A percentile compares a stretch with the other conserved stretches of the same genome.
These are phyloP conservation scores for Candida quercuum DNA, from an alignment of 805 yeast species.

Conservation along the genomic window DNA sequence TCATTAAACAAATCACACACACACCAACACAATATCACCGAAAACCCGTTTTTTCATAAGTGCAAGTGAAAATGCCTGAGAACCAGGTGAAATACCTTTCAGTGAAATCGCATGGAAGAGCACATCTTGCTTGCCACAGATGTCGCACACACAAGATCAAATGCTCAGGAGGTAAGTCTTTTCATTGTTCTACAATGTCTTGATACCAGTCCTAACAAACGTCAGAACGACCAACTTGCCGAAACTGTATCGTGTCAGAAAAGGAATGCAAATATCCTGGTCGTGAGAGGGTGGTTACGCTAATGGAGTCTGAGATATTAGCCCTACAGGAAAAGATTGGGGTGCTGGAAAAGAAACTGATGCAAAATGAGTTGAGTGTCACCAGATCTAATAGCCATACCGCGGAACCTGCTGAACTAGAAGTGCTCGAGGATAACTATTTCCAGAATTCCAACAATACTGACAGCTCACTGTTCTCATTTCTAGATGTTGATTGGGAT, in stretches of 20 bases:
- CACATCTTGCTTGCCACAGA: slow-evolving; percentile 18
- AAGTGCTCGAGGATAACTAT: slow-evolving; percentile 15
- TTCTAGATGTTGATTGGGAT: slow-evolving; percentile 19
- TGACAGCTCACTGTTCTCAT: slow-evolving; percentile 21
- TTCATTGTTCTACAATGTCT: too few relatives aligned
- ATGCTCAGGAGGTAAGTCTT: slow-evolving; percentile 20
- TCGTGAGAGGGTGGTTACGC: slow-evolving; percentile 17
- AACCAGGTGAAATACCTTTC: slow-evolving; percentile 11
- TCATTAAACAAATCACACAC: too few relatives aligned
- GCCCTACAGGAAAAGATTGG: slow-evolving; percentile 12
- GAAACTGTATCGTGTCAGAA: slow-evolving; percentile 14
- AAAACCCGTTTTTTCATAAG: too few relatives aligned
- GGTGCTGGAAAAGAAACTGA: slow-evolving; percentile 11
- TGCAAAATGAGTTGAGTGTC: too few relatives aligned
- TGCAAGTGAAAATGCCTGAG: too few relatives aligned
- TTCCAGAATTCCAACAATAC: slow-evolving; percentile 19
- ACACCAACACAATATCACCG: too few relatives aligned
- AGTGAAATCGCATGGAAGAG: slow-evolving; percentile 15
- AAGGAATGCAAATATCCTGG: slow-evolving; percentile 16
- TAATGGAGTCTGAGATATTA: slow-evolving; percentile 18
- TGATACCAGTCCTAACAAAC: too few relatives aligned
- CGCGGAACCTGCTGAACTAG: slow-evolving; percentile 5
- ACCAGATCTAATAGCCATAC: not conserved
- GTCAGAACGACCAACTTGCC: slow-evolving; percentile 16
- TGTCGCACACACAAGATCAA: slow-evolving; percentile 21